These are phyloP conservation scores for Blastocystis sp. DNA, from an alignment of 352 stramenopile species.

Conservation along the genomic window DNA sequence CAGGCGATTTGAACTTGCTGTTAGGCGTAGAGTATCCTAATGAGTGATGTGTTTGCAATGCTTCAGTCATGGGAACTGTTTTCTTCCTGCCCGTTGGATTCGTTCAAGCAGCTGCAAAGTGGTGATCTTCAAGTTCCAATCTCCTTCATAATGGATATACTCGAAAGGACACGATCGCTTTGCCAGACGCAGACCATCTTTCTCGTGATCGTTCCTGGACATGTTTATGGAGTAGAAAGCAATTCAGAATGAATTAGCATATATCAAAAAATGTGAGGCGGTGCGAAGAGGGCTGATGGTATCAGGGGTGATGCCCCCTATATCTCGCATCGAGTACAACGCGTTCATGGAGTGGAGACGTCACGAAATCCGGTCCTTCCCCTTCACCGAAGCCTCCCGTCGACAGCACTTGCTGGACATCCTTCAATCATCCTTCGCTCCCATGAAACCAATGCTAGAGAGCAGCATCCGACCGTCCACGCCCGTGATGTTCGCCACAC, in stretches of 20 bases:
- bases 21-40: too few species aligned
- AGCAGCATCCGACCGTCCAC: too few species aligned
- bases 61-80: background rate
- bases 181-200: background rate
- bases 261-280: slow-evolving; percentile 45
- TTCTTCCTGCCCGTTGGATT: background rate
- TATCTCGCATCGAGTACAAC: slow-evolving; percentile 28
- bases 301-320: background rate
- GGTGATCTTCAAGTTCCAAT: background rate
- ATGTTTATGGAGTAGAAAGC: background rate
- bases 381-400: background rate
- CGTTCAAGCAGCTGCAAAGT: background rate
- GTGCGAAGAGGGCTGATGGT: background rate
- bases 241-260: background rate
- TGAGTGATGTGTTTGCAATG: too few species aligned
- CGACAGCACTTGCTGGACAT: background rate
- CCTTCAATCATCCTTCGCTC: background rate
- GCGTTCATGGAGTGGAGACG: background rate
- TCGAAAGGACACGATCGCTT: background rate
- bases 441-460: background rate
- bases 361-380: background rate
- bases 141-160: too few species aligned
- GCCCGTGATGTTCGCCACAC: too few species aligned
- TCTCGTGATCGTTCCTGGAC: background rate
- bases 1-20: too few species aligned